phyloP scores from a whole-genome alignment of 2,329 filamentous ascomycete species.

The Didymella lethalis region DNA sequence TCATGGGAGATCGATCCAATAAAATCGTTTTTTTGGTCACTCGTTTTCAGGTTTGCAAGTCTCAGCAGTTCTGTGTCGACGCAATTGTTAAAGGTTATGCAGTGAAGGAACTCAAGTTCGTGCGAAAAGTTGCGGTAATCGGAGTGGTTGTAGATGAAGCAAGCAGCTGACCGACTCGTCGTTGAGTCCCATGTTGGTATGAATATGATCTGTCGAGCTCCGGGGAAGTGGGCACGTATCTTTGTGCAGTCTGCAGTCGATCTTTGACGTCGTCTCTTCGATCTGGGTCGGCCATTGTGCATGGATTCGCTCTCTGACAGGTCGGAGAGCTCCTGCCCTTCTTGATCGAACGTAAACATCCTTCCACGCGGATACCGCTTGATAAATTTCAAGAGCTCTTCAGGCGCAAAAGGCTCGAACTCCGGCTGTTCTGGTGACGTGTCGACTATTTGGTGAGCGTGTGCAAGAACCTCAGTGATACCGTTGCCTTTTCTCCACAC shows the following conservation, averaged over 20 bases:
- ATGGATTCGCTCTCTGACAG: constrained; percentile 5
- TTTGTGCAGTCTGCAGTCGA: constrained; percentile 44
- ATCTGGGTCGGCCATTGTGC: neutral
- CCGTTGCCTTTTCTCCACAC: constrained; percentile 36
- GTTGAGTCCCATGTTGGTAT: constrained; percentile 39
- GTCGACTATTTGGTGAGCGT: constrained; percentile 28
- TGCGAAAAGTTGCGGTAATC: constrained; percentile 26
- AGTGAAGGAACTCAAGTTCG: constrained; percentile 16
- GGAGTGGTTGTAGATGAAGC: constrained; percentile 42
- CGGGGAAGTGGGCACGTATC: constrained; percentile 13
- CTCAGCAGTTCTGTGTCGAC: constrained; percentile 54
- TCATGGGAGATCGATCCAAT: constrained; percentile 61
- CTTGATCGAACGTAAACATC: constrained; percentile 20
- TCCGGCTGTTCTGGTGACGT: constrained; percentile 48
- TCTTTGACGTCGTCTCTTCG: neutral
- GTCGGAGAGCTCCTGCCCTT: constrained; percentile 16
- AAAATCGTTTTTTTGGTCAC: constrained; percentile 58
- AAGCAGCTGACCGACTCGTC: constrained; percentile 25
- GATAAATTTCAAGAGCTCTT: constrained; percentile 52
- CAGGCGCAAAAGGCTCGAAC: constrained; percentile 51
- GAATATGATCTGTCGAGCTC: constrained; percentile 23
- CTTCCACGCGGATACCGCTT: constrained; percentile 14
- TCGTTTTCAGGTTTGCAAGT: constrained; percentile 44
- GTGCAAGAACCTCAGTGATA: constrained; percentile 53
- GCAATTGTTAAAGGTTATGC: constrained; percentile 18